Base-by-base conservation (phyloP, 139 green algal genomes). In the Coelastrella sp. region DNA sequence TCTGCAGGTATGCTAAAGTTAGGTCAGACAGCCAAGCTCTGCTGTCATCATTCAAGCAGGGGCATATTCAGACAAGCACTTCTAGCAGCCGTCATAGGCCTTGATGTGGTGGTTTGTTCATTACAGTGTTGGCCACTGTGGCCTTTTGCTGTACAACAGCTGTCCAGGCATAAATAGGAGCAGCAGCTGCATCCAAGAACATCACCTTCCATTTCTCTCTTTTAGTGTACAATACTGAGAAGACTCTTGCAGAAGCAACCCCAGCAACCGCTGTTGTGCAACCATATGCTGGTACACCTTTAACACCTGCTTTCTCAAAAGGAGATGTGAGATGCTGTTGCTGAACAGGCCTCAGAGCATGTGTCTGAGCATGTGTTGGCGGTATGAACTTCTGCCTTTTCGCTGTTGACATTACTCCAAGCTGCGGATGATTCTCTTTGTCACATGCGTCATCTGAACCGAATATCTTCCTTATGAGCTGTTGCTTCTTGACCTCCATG, bases 301-400 rank as follows among this genome's bases (percentile, higher is more conserved):
- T n/a, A 40, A 30, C 13, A 8, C 7, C 40, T 2, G 23, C 9
- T 69, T 38, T 69, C 35, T 9, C 30, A 4, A 50, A 2, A 13
- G 64, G 34, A 50, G 64, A 5, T 30, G 34, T 23, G 40, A 38
- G 30, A 5, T 78, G 25, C 45, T 32, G 21, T 48, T 38, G 68
- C 71, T 62, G 71, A n/a, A 51, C 71, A 32, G n/a, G 48, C 45
- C 25, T 32, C 51, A 71, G 51, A 30, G 30, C 30, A 32, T 67
- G 51, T 25, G 40, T 19, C 45, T 34, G 27, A 59, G 35, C 30
- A 59, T 7, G 8, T 78, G 43, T n/a, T 17, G 43, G 21, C 4
- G 23, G 43, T 41, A 72, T 43, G 27, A 60, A 57, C 76, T 84
- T 84, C 17, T 48, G 59, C 57, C 34, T 67, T 25, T 84, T 84